These are phyloP conservation scores for Solanum bulbocastanum DNA, from an alignment of 257 asterid genomes.

Conservation along the genomic window DNA sequence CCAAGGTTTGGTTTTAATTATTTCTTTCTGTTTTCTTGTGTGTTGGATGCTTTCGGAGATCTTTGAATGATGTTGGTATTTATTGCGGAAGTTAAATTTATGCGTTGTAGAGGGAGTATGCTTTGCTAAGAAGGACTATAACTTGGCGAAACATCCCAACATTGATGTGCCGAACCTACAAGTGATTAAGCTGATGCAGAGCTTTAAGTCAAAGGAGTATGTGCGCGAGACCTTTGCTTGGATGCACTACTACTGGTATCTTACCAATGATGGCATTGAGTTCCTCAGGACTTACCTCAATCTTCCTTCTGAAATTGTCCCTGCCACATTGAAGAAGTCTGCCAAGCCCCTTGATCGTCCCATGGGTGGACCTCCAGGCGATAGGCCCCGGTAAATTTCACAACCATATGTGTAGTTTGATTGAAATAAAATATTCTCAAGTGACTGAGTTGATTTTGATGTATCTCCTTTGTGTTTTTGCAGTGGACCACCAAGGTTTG, in stretches of 20 bases:
- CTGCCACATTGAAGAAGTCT: slow-evolving; percentile 86
- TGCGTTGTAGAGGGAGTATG: not conserved
- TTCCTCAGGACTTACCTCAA: slow-evolving; percentile 86
- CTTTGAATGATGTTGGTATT: not conserved
- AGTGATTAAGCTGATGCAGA: not conserved
- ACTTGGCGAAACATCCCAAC: not conserved
- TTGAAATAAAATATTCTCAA: no score
- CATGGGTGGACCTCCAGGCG: slow-evolving; percentile 83
- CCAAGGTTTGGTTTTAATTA: not conserved
- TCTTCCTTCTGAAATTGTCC: slow-evolving; percentile 86
- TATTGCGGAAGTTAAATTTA: not conserved
- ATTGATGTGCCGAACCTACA: not conserved
- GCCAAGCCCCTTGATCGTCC: slow-evolving; percentile 94
- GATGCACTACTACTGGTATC: slow-evolving; percentile 96
- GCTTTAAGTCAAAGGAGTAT: slow-evolving; percentile 34
- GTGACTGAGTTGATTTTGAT: not conserved
- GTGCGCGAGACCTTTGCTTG: slow-evolving; percentile 95
- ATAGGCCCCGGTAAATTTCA: slow-evolving; percentile 71
- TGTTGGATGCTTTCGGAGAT: not conserved
- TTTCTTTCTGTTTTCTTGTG: not conserved
- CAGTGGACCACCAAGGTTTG: slow-evolving; percentile 88
- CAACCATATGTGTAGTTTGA: not conserved
- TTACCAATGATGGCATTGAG: slow-evolving; percentile 88
- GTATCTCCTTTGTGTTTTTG: not conserved
- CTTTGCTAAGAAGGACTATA: not conserved